Evolutionary conservation across 1,139 yeast genomes (phyloP), one percentile per base, ranked within the genome.

Genomic region (Martiniozyma asiatica): DNA sequence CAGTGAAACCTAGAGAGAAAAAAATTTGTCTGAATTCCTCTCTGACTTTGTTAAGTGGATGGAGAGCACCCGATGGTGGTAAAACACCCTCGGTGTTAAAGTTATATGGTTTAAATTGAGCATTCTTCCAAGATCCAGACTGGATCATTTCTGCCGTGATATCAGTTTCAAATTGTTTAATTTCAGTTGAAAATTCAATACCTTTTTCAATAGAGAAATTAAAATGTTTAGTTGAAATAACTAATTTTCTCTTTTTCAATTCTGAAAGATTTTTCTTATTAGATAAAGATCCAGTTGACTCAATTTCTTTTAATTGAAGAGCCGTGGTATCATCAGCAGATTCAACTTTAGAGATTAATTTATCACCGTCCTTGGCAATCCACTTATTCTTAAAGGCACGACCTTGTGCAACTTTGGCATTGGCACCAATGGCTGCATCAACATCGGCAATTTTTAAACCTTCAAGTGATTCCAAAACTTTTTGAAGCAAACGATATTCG

Each of bases 311-410:
- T 44, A 92, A 66, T 43, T 76, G 72, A 14, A 60, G 63, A 33
- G 75, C 77, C 11, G 92, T 85, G 24, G 60, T 58, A 55, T 84
- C 96, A 20, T 55, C 59, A 18, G 87, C 87, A 36, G 63, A 48
- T 1, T 41, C 32, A 13, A 55, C 54, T 22, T 50, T 50, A 26
- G 55, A 52, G 22, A 59, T 55, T 44, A 89, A 66, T 49, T 65
- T 58, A 45, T 81, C 94, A 32, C 92, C 94, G 40, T 78, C 80
- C 56, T 89, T 89, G 43, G 71, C 61, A 48, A 89, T 75, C 99
- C 99, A 89, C 30, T 94, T 94, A 56, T 87, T 87, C 59, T 85
- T 89, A 68, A 89, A 89, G n/a, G 97, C 98, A 50, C 87, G 78
- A 47, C 94, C 94, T 61, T 89, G 98, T 37, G 98, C 99, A 40